A percentile compares a stretch with the other conserved stretches of the same genome.
Evolutionary conservation across 2,329 filamentous ascomycete genomes (phyloP).

Genomic region (Thelonectria rubi): DNA sequence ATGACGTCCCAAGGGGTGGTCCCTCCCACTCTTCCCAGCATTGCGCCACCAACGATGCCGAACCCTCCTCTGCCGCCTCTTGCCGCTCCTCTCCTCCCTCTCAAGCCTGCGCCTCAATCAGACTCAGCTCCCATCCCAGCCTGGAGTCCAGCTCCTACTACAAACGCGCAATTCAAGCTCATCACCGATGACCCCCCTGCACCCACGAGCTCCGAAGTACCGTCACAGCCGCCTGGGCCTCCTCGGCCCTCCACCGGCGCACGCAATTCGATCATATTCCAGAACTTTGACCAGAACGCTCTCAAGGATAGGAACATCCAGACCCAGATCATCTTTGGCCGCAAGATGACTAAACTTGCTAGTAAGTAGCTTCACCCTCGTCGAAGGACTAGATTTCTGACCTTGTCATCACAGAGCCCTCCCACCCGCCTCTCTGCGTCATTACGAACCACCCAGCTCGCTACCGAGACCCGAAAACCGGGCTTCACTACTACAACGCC

Average conservation of each 20-base stretch:
- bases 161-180: conserved; percentile 23
- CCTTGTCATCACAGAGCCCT: conserved; percentile 53
- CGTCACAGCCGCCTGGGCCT: conserved; percentile 32
- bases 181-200: conserved; percentile 14
- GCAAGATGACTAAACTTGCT: conserved; percentile 65
- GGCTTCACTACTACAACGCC: conserved; percentile 80
- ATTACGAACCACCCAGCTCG: conserved; percentile 84
- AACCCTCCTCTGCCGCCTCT: conserved; percentile 20
- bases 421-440: conserved; percentile 70
- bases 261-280: conserved; percentile 66
- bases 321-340: conserved; percentile 66
- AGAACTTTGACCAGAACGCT: conserved; percentile 66
- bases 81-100: conserved; percentile 6
- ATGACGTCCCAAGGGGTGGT: conserved; percentile 48
- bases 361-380: conserved; percentile 52
- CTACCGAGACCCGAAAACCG: conserved; percentile 86
- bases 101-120: conserved; percentile 11
- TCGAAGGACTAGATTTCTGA: conserved; percentile 11
- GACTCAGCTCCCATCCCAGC: neutral
- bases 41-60: conserved; percentile 33
- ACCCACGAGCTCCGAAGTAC: conserved; percentile 22
- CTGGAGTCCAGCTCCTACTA: conserved; percentile 2
- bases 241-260: conserved; percentile 53
- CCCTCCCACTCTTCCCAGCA: conserved; percentile 31
- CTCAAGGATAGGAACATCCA: conserved; percentile 66